Evolutionary conservation across 345 rosid genomes (phyloP).

Genomic region (Pseudoturritis turrita): DNA sequence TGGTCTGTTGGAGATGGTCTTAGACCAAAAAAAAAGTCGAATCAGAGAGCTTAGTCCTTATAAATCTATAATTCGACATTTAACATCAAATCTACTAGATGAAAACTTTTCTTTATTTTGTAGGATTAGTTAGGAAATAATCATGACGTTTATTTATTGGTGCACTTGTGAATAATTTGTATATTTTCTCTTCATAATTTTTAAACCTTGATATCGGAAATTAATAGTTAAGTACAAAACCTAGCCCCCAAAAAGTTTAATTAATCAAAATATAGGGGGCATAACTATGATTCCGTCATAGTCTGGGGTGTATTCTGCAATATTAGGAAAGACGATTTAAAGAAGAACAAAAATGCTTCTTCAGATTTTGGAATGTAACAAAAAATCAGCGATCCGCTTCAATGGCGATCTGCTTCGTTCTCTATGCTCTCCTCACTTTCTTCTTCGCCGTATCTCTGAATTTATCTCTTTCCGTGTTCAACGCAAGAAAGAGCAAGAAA

Average conservation of each 20-base stretch:
- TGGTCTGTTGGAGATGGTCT: too few species aligned
- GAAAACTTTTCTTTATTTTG: too few species aligned
- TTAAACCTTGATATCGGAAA: not conserved
- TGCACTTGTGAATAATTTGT: not conserved
- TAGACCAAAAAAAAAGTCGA: too few species aligned
- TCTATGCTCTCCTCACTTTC: constrained; percentile 34
- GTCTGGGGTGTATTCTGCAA: not conserved
- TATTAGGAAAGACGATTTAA: constrained; percentile 8
- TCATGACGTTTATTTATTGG: not conserved
- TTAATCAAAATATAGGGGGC: not conserved
- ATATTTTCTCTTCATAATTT: not conserved
- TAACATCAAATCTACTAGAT: too few species aligned
- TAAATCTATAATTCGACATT: too few species aligned
- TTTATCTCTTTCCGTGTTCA: constrained; percentile 37
- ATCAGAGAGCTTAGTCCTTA: too few species aligned
- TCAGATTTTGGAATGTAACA: not conserved
- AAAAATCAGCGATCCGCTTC: constrained; percentile 13
- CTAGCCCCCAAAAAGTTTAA: not conserved
- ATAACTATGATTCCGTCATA: not conserved
- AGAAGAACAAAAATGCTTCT: not conserved
- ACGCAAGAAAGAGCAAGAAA: constrained; percentile 35
- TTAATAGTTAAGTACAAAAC: not conserved
- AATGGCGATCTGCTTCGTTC: constrained; percentile 43
- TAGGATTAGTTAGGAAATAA: too few species aligned
- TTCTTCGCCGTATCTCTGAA: constrained; percentile 37